Base-by-base conservation (phyloP, 2,329 filamentous ascomycete species). In the Laburnicola sp. region DNA sequence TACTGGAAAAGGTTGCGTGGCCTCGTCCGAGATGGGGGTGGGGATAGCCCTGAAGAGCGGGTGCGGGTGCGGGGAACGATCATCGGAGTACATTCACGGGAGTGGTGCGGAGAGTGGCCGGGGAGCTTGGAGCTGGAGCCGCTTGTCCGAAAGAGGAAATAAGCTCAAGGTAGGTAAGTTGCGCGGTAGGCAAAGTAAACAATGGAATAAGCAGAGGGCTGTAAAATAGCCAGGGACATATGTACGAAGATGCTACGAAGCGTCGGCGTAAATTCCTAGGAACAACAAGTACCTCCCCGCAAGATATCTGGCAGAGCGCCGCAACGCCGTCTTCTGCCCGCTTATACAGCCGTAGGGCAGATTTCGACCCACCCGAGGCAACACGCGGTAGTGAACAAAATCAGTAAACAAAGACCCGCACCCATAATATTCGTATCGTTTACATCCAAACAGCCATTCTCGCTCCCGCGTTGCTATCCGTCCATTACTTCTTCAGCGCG, bases 401-500 rank as follows among this genome's bases (percentile, higher is more conserved):
- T 34, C 43, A 9, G 16, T 7, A 4, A 16, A 37, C 10, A 16
- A 28, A 28, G 4, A 10, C 3, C 9, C 32, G 16, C 10, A 2
- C 27, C 27, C 40, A 21, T 27, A 16, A 39, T 34, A 16, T 44
- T 36, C 32, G 3, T 22, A 11, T 30, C 22, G 30, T 41, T 48
- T 26, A 34, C 37, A n/a, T 48, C 31, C 4, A 48, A 36, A 25
- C 6, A 30, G 26, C 25, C 28, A 23, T 42, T 28, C 35, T 7
- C 31, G 23, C 37, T 21, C 11, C 25, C 26, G 7, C 32, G 16
- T 21, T 4, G 27, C 9, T 2, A 25, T 11, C 16, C 6, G 6
- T 16, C 11, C 10, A 21, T 57, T 61, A 73, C 46, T 72, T 89
- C 75, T 82, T 86, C 68, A 92, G 74, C 23, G 89, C 85, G 34